A percentile compares a stretch with the other conserved stretches of the same genome.
phyloP scores from a whole-genome alignment of 305 asterid genomes.

The Galium porrigens region DNA sequence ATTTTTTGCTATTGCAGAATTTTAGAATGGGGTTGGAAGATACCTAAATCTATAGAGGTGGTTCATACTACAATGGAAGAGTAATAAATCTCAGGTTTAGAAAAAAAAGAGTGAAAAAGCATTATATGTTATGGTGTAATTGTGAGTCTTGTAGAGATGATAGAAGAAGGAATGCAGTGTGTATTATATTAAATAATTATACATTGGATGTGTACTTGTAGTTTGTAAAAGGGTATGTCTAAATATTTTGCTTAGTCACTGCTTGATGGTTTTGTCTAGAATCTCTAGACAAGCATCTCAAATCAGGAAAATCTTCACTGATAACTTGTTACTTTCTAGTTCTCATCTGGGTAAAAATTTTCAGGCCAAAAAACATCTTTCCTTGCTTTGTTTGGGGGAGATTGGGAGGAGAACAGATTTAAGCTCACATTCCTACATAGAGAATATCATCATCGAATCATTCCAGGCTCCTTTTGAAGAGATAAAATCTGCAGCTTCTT shows the following conservation, averaged over 20 bases:
- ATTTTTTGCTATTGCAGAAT: not conserved
- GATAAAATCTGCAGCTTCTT: constrained; percentile 97
- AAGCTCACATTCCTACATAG: constrained; percentile 74
- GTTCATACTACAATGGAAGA: not conserved
- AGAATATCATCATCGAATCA: constrained; percentile 82
- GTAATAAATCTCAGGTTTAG: not conserved
- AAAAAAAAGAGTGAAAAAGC: not conserved
- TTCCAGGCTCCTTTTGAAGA: constrained; percentile 97
- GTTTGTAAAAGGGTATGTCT: not conserved
- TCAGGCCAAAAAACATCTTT: constrained; percentile 87
- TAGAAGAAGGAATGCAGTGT: not conserved
- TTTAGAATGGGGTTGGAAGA: not conserved
- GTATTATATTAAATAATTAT: not conserved
- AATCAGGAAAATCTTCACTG: no score
- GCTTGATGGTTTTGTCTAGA: no score
- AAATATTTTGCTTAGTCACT: no score
- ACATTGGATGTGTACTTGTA: not conserved
- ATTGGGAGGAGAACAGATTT: constrained; percentile 95
- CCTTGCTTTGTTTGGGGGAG: constrained; percentile 94
- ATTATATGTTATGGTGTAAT: not conserved
- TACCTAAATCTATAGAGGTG: not conserved
- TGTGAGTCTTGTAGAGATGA: not conserved
- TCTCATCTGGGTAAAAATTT: constrained; percentile 2
- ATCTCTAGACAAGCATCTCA: no score
- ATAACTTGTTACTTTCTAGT: not conserved